Base-by-base conservation (phyloP, 495 filamentous ascomycete genomes). In the Neurospora intermedia region DNA sequence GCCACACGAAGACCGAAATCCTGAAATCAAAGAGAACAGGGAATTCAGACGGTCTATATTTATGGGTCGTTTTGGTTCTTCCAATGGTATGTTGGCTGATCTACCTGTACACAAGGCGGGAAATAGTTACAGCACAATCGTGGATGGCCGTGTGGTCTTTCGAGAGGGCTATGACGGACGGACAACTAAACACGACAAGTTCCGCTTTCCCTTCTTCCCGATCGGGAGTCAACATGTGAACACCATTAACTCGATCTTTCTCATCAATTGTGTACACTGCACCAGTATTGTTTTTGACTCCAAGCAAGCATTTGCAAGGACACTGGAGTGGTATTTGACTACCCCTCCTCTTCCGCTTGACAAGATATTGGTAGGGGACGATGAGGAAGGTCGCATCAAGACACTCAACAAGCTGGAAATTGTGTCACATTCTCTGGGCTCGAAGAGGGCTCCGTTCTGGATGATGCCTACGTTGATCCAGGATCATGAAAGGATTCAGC, bases 221-320 rank as follows among this genome's bases (percentile, higher is more conserved):
- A 73, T 85, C 39, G 69, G 69, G 3, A 74, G 73, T 10, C 69
- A 77, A 15, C 78, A 86, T 70, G 80, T 83, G 54, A 71, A 84
- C 43, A 82, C 69, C 35, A 86, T 87, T 72, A 86, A 85, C 73
- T 66, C 69, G 7, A 76, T 85, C 16, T 69, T 86, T 16, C 72
- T 87, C 3, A 82, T 87, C 72, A 78, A 85, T 20, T 73, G 73
- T 4, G 70, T 45, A 7, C 35, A 10, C 20, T 80, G 76, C 46
- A 75, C 74, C 2, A 74, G 73, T 42, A 73, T 84, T 2, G 76
- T 83, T 15, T 85, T 81, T 70, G 70, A 77, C 15, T 75, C 76
- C 2, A 59, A 23, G 3, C 27, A 59, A 2, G 71, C 11, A 11
- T 77, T 82, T 31, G 31, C 74, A 0, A 73, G 69, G 39, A 80